Evolutionary conservation across 2,329 filamentous ascomycete genomes (phyloP).

Genomic region (Lanzia echinophila): DNA sequence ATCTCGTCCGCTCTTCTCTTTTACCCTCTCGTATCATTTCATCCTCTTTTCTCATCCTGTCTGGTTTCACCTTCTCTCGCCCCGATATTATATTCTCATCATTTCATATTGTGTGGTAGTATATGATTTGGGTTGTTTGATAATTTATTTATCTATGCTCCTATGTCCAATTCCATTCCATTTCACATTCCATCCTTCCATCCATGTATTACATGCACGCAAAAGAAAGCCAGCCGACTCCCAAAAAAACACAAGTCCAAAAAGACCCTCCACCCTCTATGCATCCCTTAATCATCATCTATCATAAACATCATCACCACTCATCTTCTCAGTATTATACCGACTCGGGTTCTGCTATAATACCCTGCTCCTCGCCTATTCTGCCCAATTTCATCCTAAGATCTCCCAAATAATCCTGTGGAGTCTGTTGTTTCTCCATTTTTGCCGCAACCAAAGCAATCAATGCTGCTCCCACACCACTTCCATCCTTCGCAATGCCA

Average conservation of each 20-base stretch:
- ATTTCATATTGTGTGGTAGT: not conserved
- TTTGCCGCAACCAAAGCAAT: constrained; percentile 84
- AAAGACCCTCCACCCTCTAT: too few relatives aligned
- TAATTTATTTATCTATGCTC: not conserved
- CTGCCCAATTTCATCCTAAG: not conserved
- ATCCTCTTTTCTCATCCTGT: too few relatives aligned
- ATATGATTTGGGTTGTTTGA: not conserved
- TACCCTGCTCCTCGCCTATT: not conserved
- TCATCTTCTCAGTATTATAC: not conserved
- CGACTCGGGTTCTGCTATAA: too few relatives aligned
- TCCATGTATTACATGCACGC: too few relatives aligned
- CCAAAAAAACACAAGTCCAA: too few relatives aligned
- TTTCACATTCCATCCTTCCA: too few relatives aligned
- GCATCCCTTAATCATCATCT: not conserved
- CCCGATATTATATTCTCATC: not conserved
- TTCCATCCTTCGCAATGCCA: constrained; percentile 94
- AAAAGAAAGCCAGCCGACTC: too few relatives aligned
- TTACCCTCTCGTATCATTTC: too few relatives aligned
- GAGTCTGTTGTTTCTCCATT: constrained; percentile 29
- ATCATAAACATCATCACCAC: not conserved
- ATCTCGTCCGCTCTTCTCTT: too few relatives aligned
- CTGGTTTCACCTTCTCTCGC: too few relatives aligned
- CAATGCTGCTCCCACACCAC: constrained; percentile 87
- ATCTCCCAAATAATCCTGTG: constrained; percentile 17
- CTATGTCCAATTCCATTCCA: too few relatives aligned